A percentile compares a stretch with the other conserved stretches of the same genome.
Conservation (phyloP, 139 green algal species). For the Coccomyxa sp. region DNA sequence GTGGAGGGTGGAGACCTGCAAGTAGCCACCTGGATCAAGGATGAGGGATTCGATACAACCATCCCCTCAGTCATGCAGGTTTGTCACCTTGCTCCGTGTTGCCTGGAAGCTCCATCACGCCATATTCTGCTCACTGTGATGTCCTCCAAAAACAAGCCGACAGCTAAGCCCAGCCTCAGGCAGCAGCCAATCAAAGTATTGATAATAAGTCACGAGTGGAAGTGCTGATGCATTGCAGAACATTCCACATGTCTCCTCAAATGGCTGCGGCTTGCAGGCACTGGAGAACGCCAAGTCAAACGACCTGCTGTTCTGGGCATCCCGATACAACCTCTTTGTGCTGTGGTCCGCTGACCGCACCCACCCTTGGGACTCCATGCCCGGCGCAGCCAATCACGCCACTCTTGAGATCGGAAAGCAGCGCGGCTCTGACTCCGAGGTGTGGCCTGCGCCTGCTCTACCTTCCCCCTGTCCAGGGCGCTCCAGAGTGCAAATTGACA, state of each 20-base stretch:
- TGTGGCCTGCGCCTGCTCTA: background rate
- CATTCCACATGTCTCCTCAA: too few relatives aligned
- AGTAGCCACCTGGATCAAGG: conserved; percentile 4
- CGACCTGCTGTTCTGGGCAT: conserved; percentile 16
- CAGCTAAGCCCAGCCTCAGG: too few relatives aligned
- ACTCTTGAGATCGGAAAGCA: conserved; percentile 15
- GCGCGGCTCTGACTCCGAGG: conserved; percentile 4
- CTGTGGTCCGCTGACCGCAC: conserved; percentile 13
- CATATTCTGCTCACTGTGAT: too few relatives aligned
- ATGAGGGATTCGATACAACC: conserved; percentile 5
- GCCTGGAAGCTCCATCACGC: background rate
- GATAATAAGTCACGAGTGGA: too few relatives aligned
- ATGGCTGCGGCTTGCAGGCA: background rate
- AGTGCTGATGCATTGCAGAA: too few relatives aligned
- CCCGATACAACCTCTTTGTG: conserved; percentile 16
- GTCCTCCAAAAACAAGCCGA: too few relatives aligned
- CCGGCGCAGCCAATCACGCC: background rate
- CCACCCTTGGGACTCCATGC: conserved; percentile 10
- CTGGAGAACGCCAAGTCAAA: background rate
- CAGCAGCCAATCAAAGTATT: too few relatives aligned
- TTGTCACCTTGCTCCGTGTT: background rate
- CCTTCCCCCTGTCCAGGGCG: background rate
- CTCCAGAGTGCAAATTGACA: background rate
- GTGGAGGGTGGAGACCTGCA: conserved; percentile 13
- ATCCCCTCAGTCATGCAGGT: conserved; percentile 3